phyloP scores from a whole-genome alignment of 805 yeast species.

The Cyberlindnera sargentensis region DNA sequence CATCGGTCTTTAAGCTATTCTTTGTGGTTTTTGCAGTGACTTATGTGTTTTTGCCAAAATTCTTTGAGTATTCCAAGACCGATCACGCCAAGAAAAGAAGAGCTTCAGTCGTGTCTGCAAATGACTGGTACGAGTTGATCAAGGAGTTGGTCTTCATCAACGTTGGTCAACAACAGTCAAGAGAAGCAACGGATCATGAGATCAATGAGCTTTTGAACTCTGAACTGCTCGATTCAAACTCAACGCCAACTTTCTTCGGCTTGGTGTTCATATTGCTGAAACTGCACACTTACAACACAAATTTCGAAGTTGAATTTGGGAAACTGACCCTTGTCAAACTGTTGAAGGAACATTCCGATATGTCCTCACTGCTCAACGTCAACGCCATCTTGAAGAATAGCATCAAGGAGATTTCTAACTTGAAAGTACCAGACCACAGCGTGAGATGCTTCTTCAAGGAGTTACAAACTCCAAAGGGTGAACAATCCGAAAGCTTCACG shows the following conservation, averaged over 20 bases:
- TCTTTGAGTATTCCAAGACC: slow-evolving; percentile 5
- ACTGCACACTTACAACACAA: slow-evolving; percentile 14
- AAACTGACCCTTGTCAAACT: slow-evolving; percentile 18
- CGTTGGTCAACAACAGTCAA: slow-evolving; percentile 13
- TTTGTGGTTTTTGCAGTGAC: slow-evolving; percentile 20
- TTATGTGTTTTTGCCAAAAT: slow-evolving; percentile 15
- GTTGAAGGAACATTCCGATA: slow-evolving; percentile 16
- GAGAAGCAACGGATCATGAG: slow-evolving; percentile 15
- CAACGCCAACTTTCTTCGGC: slow-evolving; percentile 3
- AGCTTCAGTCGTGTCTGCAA: background rate
- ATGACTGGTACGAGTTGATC: slow-evolving; percentile 20
- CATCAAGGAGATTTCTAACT: slow-evolving; percentile 17
- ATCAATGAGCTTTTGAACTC: slow-evolving; percentile 11
- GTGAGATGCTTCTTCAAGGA: slow-evolving; percentile 23
- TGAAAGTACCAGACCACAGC: slow-evolving; percentile 16
- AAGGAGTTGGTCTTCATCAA: slow-evolving; percentile 21
- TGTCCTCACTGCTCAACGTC: slow-evolving; percentile 12
- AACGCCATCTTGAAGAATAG: slow-evolving; percentile 9
- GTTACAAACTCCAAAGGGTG: slow-evolving; percentile 9
- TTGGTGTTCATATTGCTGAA: slow-evolving; percentile 13
- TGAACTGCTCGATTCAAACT: slow-evolving; percentile 6
- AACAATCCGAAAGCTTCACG: slow-evolving; percentile 17
- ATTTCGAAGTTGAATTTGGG: slow-evolving; percentile 21
- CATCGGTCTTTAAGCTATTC: slow-evolving; percentile 21
- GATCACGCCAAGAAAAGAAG: slow-evolving; percentile 1